Percentiles rank a stretch among this genome's conserved stretches.
phyloP scores from a whole-genome alignment of 148 eudicot genomes.

The Beta vulgaris region DNA sequence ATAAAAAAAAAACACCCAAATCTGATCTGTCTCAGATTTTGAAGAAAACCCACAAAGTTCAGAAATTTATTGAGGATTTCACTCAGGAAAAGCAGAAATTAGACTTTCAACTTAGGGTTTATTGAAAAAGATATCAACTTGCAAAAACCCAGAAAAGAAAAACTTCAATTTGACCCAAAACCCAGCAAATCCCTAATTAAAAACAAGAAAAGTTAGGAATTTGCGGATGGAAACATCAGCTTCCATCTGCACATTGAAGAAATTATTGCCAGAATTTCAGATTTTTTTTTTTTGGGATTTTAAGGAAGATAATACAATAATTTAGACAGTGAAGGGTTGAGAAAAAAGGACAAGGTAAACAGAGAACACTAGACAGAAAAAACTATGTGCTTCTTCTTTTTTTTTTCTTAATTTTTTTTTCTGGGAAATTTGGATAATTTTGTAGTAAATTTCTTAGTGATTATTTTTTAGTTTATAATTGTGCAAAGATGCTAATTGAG shows the following conservation, averaged over 20 bases:
- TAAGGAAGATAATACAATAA: not conserved
- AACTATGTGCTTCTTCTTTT: constrained; percentile 1
- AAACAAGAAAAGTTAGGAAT: constrained; percentile 23
- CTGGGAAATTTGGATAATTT: not conserved
- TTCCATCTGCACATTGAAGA: constrained; percentile 54
- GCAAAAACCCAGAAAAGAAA: constrained; percentile 19
- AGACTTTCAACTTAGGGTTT: not conserved
- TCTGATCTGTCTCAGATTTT: not conserved
- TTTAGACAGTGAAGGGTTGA: not conserved
- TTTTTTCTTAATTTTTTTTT: not conserved
- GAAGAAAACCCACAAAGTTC: not conserved
- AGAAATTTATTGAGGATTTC: not conserved
- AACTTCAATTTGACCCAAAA: constrained; percentile 20
- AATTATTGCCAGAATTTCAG: not conserved
- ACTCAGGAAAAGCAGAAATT: not conserved
- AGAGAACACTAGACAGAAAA: constrained; percentile 3
- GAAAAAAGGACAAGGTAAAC: not conserved
- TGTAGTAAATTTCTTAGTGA: not conserved
- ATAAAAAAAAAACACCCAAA: constrained; percentile 1
- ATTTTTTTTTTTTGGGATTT: not conserved
- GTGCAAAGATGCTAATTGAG: not conserved
- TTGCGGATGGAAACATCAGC: constrained; percentile 67
- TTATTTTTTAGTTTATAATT: not conserved
- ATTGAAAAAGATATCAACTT: not conserved
- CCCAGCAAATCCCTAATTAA: constrained; percentile 10